Base-by-base conservation (phyloP, 257 asterid genomes). In the Lycium barbarum region DNA sequence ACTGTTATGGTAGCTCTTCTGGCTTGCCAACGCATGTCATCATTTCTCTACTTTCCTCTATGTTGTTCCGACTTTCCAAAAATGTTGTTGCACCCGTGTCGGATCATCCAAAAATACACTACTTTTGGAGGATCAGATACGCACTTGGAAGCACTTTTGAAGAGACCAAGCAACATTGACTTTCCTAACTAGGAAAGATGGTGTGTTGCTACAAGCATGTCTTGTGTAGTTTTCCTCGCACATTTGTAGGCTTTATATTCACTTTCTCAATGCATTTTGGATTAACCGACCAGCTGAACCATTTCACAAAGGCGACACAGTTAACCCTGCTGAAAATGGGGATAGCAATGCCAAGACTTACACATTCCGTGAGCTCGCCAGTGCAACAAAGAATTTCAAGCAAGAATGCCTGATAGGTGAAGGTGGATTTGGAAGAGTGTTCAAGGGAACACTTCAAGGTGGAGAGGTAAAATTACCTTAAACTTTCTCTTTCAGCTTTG, bases 301-400 rank as follows among this genome's bases (percentile, higher is more conserved):
- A 67, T 11, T 68, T 59, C 43, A 59, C 54, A 45, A 43, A 35
- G 80, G 18, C 14, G 57, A 66, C 49, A 8, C 49, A 11, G 78
- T 79, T 22, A 78, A 84, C 15, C 38, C 66, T 36, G 47, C 11
- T 45, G 82, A 18, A 47, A 63, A 7, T 8, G 74, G 61, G 7
- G 65, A 58, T 20, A 82, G 49, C 38, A 20, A 51, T 4, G 86
- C 84, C 62, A 86, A 63, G 73, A 74, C 79, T 20, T 86, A 36
- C 84, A 86, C 88, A 3, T 86, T 86, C 83, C 88, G 88, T 35
- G 86, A 86, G 83, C 88, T 86, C 22, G 88, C 88, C 7, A 74
- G 74, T 45, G 88, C 88, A 18, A 82, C 86, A 61, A 86, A 83
- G 13, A 86, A 86, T 57, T 86, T 86, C 80, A 80, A 85, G 68